Percentiles rank a stretch among this genome's conserved stretches.
These are phyloP conservation scores for Ophiobolus disseminans DNA, from an alignment of 2,329 filamentous ascomycete genomes.

Conservation along the genomic window DNA sequence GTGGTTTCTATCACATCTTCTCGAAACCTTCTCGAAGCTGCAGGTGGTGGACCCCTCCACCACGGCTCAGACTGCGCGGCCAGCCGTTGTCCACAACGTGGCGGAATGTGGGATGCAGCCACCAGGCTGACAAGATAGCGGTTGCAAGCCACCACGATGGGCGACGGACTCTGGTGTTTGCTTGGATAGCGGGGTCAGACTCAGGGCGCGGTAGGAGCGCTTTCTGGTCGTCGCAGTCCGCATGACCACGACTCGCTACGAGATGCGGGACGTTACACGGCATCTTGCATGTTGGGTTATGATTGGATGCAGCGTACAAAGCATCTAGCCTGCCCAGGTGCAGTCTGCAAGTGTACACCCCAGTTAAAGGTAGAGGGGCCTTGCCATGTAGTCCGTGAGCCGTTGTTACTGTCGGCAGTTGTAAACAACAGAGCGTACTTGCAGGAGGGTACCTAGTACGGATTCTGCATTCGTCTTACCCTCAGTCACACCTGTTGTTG, in stretches of 20 bases:
- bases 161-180: neutral
- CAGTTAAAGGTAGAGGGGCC: too few species aligned
- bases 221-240: neutral
- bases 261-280: slow-evolving; percentile 1
- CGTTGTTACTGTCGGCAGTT: too few species aligned
- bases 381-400: too few species aligned
- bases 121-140: neutral
- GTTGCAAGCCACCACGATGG: neutral
- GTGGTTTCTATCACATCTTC: slow-evolving; percentile 4
- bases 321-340: too few species aligned
- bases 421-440: too few species aligned
- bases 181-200: slow-evolving; percentile 3
- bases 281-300: slow-evolving; percentile 1
- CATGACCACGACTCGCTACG: slow-evolving; percentile 9
- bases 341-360: too few species aligned
- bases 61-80: slow-evolving; percentile 7
- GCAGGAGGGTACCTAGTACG: too few species aligned
- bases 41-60: slow-evolving; percentile 7
- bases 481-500: too few species aligned
- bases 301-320: slow-evolving; percentile 1
- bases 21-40: slow-evolving; percentile 1
- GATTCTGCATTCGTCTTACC: too few species aligned
- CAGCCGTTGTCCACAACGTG: slow-evolving; percentile 3
- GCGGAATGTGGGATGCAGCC: neutral
- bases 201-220: neutral